Conservation (phyloP, 352 stramenopile species). For the Elongisporangium anandrum region DNA sequence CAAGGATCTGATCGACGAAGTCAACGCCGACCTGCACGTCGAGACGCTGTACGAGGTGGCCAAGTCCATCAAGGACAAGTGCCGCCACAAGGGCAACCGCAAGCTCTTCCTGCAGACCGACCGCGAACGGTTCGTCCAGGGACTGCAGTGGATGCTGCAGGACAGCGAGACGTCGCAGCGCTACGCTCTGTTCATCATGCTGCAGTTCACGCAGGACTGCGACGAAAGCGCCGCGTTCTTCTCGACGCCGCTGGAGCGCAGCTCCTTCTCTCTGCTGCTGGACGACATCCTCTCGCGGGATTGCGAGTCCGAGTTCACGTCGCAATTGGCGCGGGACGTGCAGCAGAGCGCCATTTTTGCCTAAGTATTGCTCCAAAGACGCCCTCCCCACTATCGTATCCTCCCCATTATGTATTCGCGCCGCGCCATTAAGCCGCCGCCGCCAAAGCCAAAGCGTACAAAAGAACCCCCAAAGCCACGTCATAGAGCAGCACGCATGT, state of each 20-base stretch:
- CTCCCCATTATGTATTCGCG: slow-evolving; percentile 1
- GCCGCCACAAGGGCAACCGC: slow-evolving; percentile 67
- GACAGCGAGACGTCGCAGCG: slow-evolving; percentile 51
- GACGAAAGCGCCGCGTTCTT: slow-evolving; percentile 35
- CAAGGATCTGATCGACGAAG: slow-evolving; percentile 40
- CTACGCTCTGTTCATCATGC: slow-evolving; percentile 63
- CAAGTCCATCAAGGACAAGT: slow-evolving; percentile 65
- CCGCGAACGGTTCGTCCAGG: slow-evolving; percentile 36
- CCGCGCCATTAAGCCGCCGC: not conserved
- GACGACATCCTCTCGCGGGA: slow-evolving; percentile 24
- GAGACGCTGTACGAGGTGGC: slow-evolving; percentile 63
- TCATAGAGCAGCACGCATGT: too few relatives aligned
- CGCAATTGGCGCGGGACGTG: slow-evolving; percentile 47
- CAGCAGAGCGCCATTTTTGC: slow-evolving; percentile 58
- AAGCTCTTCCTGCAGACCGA: slow-evolving; percentile 44
- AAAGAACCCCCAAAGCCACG: slow-evolving; percentile 1
- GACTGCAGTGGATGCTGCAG: slow-evolving; percentile 60
- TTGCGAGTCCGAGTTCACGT: slow-evolving; percentile 38
- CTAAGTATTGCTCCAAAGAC: slow-evolving; percentile 12
- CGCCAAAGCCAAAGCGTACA: not conserved
- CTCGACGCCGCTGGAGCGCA: slow-evolving; percentile 52
- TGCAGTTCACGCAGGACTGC: slow-evolving; percentile 46
- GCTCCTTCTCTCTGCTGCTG: slow-evolving; percentile 45
- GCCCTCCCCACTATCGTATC: slow-evolving; percentile 1
- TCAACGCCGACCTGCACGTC: slow-evolving; percentile 52